phyloP scores from a whole-genome alignment of 2,329 filamentous ascomycete genomes.

The Phyllosticta ampelicida region DNA sequence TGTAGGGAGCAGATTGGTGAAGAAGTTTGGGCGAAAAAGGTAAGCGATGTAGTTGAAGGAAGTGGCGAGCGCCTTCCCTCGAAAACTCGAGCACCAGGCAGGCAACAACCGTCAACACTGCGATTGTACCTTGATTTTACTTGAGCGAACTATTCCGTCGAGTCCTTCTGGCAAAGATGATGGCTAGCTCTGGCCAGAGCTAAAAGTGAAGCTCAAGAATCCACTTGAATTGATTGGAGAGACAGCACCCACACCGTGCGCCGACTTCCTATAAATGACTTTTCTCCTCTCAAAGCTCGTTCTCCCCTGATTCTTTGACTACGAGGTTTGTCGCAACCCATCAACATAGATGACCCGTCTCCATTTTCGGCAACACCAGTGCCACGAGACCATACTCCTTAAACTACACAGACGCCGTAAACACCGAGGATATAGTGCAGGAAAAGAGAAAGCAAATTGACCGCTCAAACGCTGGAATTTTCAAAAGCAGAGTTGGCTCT shows the following conservation, averaged over 20 bases:
- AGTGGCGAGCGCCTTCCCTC: too few species aligned
- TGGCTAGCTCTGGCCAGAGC: neutral
- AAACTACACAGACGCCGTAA: neutral
- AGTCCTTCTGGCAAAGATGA: too few species aligned
- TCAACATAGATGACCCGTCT: neutral
- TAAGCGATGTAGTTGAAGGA: too few species aligned
- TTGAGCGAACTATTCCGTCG: too few species aligned
- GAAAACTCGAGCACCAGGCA: too few species aligned
- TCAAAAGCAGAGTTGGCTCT: neutral
- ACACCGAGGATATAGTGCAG: neutral
- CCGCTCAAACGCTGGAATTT: conserved; percentile 6
- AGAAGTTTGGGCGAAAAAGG: too few species aligned
- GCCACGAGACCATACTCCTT: neutral
- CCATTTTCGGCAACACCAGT: neutral
- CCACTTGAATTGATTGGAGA: neutral
- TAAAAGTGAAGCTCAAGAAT: neutral
- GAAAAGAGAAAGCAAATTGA: conserved; percentile 1
- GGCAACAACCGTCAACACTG: too few species aligned
- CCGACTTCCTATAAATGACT: neutral
- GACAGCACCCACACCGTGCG: neutral
- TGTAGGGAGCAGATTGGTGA: too few species aligned
- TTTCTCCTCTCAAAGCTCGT: neutral
- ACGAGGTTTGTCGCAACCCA: neutral
- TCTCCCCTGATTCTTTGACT: neutral
- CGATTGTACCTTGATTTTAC: too few species aligned